Conservation (phyloP, 805 yeast genomes). For the Candida coleopterorum region DNA sequence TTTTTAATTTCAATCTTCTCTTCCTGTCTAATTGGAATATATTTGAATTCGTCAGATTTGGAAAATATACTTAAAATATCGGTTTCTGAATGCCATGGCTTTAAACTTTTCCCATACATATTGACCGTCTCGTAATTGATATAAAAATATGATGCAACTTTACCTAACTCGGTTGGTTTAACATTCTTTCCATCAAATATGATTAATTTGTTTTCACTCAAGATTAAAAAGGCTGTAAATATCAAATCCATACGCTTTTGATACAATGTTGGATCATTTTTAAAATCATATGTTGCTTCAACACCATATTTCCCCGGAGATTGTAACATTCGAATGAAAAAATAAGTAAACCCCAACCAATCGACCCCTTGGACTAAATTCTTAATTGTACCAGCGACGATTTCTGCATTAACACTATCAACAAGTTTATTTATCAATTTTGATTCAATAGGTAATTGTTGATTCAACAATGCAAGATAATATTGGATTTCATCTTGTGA, state of each 20-base stretch:
- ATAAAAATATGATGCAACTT: constrained; percentile 82
- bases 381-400: constrained; percentile 65
- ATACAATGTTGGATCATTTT: constrained; percentile 40
- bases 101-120: constrained; percentile 56
- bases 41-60: constrained; percentile 77
- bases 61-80: constrained; percentile 79
- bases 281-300: constrained; percentile 52
- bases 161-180: constrained; percentile 61
- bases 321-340: constrained; percentile 70
- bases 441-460: constrained; percentile 89
- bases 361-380: constrained; percentile 60
- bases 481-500: constrained; percentile 81
- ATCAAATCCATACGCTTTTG: constrained; percentile 61
- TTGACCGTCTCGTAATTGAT: constrained; percentile 71
- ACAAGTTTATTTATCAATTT: constrained; percentile 68
- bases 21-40: constrained; percentile 80
- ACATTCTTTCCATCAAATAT: constrained; percentile 51
- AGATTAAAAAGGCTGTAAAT: constrained; percentile 67
- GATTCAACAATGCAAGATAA: constrained; percentile 84
- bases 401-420: constrained; percentile 82
- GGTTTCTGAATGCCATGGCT: constrained; percentile 60
- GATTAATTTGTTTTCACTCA: constrained; percentile 55
- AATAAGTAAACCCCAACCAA: constrained; percentile 79
- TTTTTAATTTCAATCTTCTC: constrained; percentile 72
- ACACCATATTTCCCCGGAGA: constrained; percentile 75